Conservation (phyloP, 768 basidiomycete genomes). For the Agrocybe chaxingu region DNA sequence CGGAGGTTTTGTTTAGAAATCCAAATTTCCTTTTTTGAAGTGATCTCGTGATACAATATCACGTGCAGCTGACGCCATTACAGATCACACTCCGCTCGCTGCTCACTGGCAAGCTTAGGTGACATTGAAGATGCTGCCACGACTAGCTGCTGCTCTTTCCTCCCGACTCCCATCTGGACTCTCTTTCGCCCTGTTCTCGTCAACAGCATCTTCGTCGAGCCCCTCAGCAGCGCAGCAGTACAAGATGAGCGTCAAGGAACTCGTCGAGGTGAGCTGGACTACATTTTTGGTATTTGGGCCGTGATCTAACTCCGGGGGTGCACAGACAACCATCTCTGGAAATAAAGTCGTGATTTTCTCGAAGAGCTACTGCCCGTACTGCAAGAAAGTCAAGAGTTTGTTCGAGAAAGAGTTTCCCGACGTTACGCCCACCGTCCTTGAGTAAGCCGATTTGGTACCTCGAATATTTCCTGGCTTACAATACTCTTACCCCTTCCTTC, state of each 20-base stretch:
- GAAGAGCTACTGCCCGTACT: conserved; percentile 56
- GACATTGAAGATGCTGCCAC: conserved; percentile 21
- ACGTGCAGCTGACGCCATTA: too few relatives aligned
- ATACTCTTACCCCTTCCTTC: not conserved
- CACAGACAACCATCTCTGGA: conserved; percentile 41
- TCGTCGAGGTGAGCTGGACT: conserved; percentile 37
- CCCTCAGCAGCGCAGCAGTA: conserved; percentile 20
- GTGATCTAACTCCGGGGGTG: conserved; percentile 1
- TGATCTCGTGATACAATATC: too few relatives aligned
- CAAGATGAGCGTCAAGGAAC: conserved; percentile 33
- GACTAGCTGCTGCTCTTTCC: conserved; percentile 20
- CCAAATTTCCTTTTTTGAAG: too few relatives aligned
- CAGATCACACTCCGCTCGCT: conserved; percentile 8
- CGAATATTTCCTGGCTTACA: not conserved
- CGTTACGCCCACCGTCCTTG: conserved; percentile 36
- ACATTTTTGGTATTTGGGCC: not conserved
- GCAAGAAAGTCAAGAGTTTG: conserved; percentile 44
- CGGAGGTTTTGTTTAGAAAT: too few relatives aligned
- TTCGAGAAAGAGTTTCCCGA: conserved; percentile 37
- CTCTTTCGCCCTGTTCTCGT: conserved; percentile 26
- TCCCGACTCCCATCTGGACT: conserved; percentile 24
- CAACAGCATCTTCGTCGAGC: conserved; percentile 27
- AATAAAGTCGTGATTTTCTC: conserved; percentile 61
- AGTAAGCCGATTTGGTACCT: conserved; percentile 35
- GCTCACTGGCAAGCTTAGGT: not conserved